Evolutionary conservation across 2,329 filamentous ascomycete genomes (phyloP).

Genomic region (Fusarium sp.): DNA sequence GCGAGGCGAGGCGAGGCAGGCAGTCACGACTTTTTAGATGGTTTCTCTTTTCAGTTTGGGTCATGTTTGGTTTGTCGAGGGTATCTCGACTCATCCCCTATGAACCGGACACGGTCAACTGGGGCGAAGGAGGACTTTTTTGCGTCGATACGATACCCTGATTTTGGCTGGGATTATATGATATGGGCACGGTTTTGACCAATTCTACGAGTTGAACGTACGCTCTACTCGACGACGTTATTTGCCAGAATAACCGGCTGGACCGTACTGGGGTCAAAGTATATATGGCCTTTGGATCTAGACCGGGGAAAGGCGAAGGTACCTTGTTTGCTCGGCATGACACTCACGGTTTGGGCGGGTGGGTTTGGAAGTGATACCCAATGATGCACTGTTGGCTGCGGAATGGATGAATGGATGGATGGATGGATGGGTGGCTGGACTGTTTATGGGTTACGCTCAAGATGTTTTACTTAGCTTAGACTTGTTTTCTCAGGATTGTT

Average conservation of each 20-base stretch:
- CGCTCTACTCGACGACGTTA: neutral
- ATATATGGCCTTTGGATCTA: constrained; percentile 13
- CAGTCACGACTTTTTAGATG: constrained; percentile 27
- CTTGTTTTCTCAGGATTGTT: constrained; percentile 35
- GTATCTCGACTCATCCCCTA: constrained; percentile 7
- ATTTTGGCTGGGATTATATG: constrained; percentile 35
- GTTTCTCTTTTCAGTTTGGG: constrained; percentile 4
- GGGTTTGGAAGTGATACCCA: constrained; percentile 42
- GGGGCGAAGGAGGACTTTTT: constrained; percentile 20
- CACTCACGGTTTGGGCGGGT: constrained; percentile 27
- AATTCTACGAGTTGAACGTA: constrained; percentile 8
- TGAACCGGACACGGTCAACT: constrained; percentile 10
- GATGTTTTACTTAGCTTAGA: constrained; percentile 30
- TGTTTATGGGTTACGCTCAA: constrained; percentile 24
- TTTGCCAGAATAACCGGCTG: constrained; percentile 4
- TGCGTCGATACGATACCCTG: constrained; percentile 42
- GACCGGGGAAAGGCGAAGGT: constrained; percentile 17
- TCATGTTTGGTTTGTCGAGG: constrained; percentile 14
- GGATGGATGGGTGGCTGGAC: neutral
- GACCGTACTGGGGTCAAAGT: neutral
- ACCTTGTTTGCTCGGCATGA: constrained; percentile 22
- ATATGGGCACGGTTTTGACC: constrained; percentile 7
- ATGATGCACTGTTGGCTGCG: constrained; percentile 17
- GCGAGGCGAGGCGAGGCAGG: neutral
- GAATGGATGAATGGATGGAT: neutral